Percentiles rank a stretch among this genome's conserved stretches.
Evolutionary conservation across 2,329 filamentous ascomycete species (phyloP).

Genomic region (Chaetomium sp.): DNA sequence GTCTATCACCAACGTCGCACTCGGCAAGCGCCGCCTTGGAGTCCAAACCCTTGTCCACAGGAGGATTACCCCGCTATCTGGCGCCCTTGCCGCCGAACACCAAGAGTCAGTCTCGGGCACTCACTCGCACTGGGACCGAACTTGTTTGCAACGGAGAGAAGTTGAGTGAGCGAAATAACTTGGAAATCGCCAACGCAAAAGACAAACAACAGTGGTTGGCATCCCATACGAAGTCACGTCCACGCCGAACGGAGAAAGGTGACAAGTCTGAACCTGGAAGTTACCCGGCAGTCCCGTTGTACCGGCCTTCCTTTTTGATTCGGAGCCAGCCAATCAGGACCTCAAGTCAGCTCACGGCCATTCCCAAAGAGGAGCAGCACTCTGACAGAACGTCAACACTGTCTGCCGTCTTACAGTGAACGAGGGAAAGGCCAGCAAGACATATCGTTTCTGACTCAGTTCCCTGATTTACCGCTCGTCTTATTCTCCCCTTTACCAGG

Average conservation of each 20-base stretch:
- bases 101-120: too few relatives aligned
- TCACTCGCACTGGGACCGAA: too few relatives aligned
- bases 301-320: not conserved
- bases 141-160: not conserved
- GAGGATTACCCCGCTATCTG: not conserved
- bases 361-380: constrained; percentile 4
- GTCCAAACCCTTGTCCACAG: not conserved
- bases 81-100: not conserved
- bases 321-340: constrained; percentile 5
- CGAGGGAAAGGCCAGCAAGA: not conserved
- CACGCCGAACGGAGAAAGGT: not conserved
- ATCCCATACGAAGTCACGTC: not conserved
- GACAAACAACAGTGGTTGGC: not conserved
- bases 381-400: not conserved
- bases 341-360: constrained; percentile 1
- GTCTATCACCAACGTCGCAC: not conserved
- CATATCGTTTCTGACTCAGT: not conserved
- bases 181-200: not conserved
- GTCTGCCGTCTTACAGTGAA: not conserved
- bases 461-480: not conserved
- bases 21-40: not conserved
- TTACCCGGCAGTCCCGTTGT: too few relatives aligned
- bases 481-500: not conserved
- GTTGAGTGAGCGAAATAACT: not conserved
- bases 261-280: not conserved